phyloP scores from a whole-genome alignment of 139 green algal genomes.

The Tetraselmis striata region DNA sequence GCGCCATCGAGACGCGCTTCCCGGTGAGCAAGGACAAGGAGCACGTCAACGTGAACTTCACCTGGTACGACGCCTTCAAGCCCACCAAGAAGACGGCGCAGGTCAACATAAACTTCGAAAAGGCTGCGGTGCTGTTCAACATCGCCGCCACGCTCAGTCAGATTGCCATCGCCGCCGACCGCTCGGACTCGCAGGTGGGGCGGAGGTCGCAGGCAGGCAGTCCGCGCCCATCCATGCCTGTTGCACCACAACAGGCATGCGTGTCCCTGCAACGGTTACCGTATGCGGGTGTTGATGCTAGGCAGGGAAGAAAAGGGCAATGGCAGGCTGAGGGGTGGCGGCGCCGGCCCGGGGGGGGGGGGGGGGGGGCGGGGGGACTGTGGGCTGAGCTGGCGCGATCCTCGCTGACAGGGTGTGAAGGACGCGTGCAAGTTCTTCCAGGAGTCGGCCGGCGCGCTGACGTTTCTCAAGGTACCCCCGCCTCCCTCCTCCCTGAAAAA shows the following conservation, averaged over 20 bases:
- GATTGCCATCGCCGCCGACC: constrained; percentile 60
- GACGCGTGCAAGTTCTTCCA: constrained; percentile 56
- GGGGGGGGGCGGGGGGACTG: too few relatives aligned
- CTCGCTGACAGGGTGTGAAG: constrained; percentile 59
- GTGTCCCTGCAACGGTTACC: too few relatives aligned
- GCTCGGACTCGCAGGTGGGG: constrained; percentile 28
- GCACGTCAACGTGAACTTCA: constrained; percentile 55
- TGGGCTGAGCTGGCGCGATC: too few relatives aligned
- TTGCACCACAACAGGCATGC: too few relatives aligned
- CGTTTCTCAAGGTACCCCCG: constrained; percentile 27
- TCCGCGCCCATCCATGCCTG: too few relatives aligned
- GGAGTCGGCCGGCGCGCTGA: constrained; percentile 76
- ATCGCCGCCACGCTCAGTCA: constrained; percentile 72
- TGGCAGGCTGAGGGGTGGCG: too few relatives aligned
- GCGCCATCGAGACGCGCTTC: constrained; percentile 82
- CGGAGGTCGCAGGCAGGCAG: too few relatives aligned
- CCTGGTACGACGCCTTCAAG: constrained; percentile 76
- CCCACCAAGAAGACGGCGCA: constrained; percentile 46
- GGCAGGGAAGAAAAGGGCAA: too few relatives aligned
- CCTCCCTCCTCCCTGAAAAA: too few relatives aligned
- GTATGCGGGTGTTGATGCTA: too few relatives aligned
- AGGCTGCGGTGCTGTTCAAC: constrained; percentile 91
- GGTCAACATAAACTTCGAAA: constrained; percentile 87
- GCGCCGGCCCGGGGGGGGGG: too few relatives aligned
- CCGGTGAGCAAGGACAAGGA: constrained; percentile 69